Conservation (phyloP, 495 filamentous ascomycete genomes). For the Hyaloscypha variabilis region DNA sequence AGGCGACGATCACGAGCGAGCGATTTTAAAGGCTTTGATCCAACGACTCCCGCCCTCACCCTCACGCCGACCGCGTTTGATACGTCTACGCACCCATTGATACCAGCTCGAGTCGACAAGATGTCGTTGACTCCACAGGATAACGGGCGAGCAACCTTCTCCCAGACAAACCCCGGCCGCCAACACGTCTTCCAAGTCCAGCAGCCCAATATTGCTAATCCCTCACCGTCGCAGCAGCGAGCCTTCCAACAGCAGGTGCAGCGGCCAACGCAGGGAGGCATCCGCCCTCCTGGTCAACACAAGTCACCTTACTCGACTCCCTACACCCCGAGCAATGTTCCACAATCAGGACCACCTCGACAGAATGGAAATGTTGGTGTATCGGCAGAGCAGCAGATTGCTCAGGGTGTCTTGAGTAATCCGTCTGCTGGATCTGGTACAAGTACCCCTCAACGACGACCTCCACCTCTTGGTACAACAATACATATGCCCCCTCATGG, state of each 20-base stretch:
- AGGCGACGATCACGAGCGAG: neutral
- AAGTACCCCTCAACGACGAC: conserved; percentile 31
- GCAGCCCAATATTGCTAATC: conserved; percentile 17
- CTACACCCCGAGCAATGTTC: conserved; percentile 25
- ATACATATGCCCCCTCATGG: conserved; percentile 31
- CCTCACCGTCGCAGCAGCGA: conserved; percentile 24
- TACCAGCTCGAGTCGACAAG: conserved; percentile 12
- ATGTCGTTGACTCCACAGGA: conserved; percentile 33
- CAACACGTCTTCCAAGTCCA: conserved; percentile 27
- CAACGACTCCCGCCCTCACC: neutral
- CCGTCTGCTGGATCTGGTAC: conserved; percentile 19
- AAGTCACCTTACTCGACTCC: conserved; percentile 32
- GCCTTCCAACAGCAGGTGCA: conserved; percentile 3
- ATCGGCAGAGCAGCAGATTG: conserved; percentile 35
- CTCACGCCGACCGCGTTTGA: conserved; percentile 14
- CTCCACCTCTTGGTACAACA: conserved; percentile 27
- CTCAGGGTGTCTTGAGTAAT: conserved; percentile 33
- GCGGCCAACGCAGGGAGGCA: conserved; percentile 26
- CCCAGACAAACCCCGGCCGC: conserved; percentile 17
- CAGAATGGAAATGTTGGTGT: conserved; percentile 25
- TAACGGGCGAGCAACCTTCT: conserved; percentile 25
- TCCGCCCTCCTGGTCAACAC: conserved; percentile 27
- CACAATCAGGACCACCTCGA: conserved; percentile 23
- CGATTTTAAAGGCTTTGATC: neutral
- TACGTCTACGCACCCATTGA: conserved; percentile 26